Evolutionary conservation across 2,329 filamentous ascomycete species (phyloP).

Genomic region (Penicillium paneum): DNA sequence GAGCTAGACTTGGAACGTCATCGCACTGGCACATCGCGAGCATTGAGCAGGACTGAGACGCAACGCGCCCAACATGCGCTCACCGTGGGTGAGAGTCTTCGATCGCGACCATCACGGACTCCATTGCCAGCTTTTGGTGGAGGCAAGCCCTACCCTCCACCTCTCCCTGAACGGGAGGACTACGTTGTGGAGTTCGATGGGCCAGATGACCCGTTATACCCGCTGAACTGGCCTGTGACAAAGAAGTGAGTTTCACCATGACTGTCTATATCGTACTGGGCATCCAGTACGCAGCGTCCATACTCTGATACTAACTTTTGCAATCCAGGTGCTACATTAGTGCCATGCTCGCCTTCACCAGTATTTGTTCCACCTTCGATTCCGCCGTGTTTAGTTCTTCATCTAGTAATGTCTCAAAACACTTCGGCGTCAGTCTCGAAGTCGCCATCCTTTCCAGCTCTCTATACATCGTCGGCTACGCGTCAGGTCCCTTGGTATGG

Average conservation of each 20-base stretch:
- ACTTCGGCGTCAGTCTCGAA: slow-evolving; percentile 44
- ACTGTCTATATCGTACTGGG: not conserved
- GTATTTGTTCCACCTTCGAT: slow-evolving; percentile 48
- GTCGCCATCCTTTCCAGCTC: slow-evolving; percentile 45
- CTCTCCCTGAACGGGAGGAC: slow-evolving; percentile 50
- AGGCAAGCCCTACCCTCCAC: slow-evolving; percentile 53
- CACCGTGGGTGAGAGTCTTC: slow-evolving; percentile 31
- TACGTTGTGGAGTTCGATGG: slow-evolving; percentile 57
- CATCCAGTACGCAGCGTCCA: not conserved
- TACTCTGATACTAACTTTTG: not conserved
- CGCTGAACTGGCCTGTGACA: slow-evolving; percentile 51
- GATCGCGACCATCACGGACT: slow-evolving; percentile 22
- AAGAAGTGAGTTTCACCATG: slow-evolving; percentile 39
- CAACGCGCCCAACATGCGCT: slow-evolving; percentile 40
- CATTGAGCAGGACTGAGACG: slow-evolving; percentile 31
- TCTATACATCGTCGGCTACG: slow-evolving; percentile 51
- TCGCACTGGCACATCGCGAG: slow-evolving; percentile 22
- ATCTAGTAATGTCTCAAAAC: slow-evolving; percentile 51
- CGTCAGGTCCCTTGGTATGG: slow-evolving; percentile 57
- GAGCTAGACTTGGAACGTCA: slow-evolving; percentile 32
- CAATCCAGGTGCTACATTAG: slow-evolving; percentile 14
- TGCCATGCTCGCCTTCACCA: slow-evolving; percentile 23
- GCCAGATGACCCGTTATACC: slow-evolving; percentile 49
- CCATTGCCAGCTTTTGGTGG: slow-evolving; percentile 29
- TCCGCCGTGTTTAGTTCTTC: slow-evolving; percentile 65